Evolutionary conservation across 768 basidiomycete species (phyloP).

Genomic region (Hericium rajendrae): DNA sequence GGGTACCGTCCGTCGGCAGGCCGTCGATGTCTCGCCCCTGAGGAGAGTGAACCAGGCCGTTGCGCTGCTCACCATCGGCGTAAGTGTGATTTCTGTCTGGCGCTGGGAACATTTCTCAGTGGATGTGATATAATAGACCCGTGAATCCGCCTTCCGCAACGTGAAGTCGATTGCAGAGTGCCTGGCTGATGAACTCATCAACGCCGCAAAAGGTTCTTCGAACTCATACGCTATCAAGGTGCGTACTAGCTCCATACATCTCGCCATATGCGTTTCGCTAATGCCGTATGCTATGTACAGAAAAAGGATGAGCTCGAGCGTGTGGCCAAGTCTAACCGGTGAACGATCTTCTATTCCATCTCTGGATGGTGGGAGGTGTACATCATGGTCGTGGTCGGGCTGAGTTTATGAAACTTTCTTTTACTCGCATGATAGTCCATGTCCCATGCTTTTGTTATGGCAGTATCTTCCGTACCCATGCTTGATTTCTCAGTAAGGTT

Average conservation of each 20-base stretch:
- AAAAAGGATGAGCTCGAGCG: constrained; percentile 99
- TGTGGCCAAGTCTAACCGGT: constrained; percentile 99
- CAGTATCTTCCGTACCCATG: background rate
- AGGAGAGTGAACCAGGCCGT: constrained; percentile 97
- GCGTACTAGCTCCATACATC: constrained; percentile 10
- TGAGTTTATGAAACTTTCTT: background rate
- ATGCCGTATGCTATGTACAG: constrained; percentile 27
- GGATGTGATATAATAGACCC: constrained; percentile 51
- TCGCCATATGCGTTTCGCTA: background rate
- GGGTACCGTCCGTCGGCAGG: constrained; percentile 98
- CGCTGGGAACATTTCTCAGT: background rate
- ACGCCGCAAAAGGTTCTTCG: constrained; percentile 98
- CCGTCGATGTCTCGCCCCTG: constrained; percentile 98
- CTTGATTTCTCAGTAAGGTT: background rate
- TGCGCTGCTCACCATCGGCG: constrained; percentile 90
- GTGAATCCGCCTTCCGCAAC: constrained; percentile 99
- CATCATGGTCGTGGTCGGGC: background rate
- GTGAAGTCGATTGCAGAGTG: constrained; percentile 99
- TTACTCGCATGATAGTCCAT: constrained; percentile 2
- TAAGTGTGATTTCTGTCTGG: constrained; percentile 32
- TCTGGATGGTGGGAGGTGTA: background rate
- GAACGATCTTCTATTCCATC: constrained; percentile 27
- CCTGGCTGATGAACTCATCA: constrained; percentile 98
- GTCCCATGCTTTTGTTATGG: constrained; percentile 1
- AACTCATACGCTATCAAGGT: constrained; percentile 99